These are phyloP conservation scores for Penicillium maclennaniae DNA, from an alignment of 495 filamentous ascomycete genomes.

Conservation along the genomic window DNA sequence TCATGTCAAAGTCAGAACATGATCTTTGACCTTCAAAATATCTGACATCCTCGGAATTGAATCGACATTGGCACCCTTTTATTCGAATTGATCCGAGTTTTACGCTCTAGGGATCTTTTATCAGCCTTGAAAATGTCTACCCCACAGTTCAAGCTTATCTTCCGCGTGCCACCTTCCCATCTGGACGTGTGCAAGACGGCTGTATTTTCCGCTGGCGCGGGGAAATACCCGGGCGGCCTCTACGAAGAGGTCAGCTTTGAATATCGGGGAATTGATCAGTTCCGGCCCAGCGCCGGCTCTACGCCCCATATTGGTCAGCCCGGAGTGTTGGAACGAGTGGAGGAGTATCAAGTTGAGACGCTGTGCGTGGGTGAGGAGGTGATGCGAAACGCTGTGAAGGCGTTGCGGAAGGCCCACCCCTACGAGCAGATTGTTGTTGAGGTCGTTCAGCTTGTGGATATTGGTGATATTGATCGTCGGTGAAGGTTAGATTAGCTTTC, in stretches of 20 bases:
- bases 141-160: slow-evolving; percentile 54
- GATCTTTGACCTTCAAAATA: too few species aligned
- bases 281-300: slow-evolving; percentile 50
- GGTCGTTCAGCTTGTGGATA: not conserved
- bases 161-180: slow-evolving; percentile 49
- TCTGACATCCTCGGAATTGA: too few species aligned
- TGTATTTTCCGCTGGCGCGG: slow-evolving; percentile 62
- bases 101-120: too few species aligned
- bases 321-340: slow-evolving; percentile 45
- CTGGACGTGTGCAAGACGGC: slow-evolving; percentile 53
- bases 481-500: not conserved
- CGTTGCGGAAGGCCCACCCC: slow-evolving; percentile 49
- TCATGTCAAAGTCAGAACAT: too few species aligned
- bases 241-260: slow-evolving; percentile 62
- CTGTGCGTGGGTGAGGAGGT: slow-evolving; percentile 37
- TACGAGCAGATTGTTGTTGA: slow-evolving; percentile 16
- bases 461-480: not conserved
- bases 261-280: slow-evolving; percentile 55
- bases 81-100: too few species aligned
- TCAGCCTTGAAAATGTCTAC: not conserved
- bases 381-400: slow-evolving; percentile 35
- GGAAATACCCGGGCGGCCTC: slow-evolving; percentile 55
- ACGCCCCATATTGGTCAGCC: slow-evolving; percentile 56
- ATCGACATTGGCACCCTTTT: too few species aligned
- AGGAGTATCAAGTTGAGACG: slow-evolving; percentile 53